phyloP scores from a whole-genome alignment of 305 asterid genomes.

The Fraxinus velutina region DNA sequence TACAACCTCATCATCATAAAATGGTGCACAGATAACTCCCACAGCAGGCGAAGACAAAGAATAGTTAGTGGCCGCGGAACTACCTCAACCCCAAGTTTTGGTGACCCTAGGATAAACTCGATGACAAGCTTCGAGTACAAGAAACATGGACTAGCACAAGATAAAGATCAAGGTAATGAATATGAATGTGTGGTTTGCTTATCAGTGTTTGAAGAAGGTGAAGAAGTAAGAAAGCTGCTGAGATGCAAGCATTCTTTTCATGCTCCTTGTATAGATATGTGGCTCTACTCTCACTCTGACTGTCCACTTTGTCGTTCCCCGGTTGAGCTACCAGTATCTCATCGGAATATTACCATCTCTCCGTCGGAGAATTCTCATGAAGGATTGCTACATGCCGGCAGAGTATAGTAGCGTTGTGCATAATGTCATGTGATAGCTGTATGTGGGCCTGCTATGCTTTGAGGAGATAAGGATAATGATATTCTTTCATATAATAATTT shows the following conservation, averaged over 20 bases:
- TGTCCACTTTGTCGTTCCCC: slow-evolving; percentile 82
- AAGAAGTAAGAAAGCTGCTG: slow-evolving; percentile 52
- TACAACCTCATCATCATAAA: slow-evolving; percentile 6
- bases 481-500: neutral
- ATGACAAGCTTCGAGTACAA: slow-evolving; percentile 36
- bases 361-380: slow-evolving; percentile 9
- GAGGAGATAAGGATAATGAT: neutral
- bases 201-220: slow-evolving; percentile 67
- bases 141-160: slow-evolving; percentile 14
- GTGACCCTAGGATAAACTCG: slow-evolving; percentile 7
- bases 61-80: neutral
- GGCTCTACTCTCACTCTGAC: slow-evolving; percentile 68
- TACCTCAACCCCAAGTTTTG: neutral
- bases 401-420: neutral
- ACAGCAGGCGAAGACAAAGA: neutral
- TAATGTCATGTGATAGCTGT: neutral
- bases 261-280: slow-evolving; percentile 77
- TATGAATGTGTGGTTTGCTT: slow-evolving; percentile 67
- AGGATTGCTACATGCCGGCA: slow-evolving; percentile 12
- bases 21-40: neutral
- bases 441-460: neutral
- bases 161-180: slow-evolving; percentile 25
- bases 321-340: slow-evolving; percentile 32
- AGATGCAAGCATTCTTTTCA: slow-evolving; percentile 69
- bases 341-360: neutral